Evolutionary conservation across 2,329 filamentous ascomycete genomes (phyloP).

Genomic region (Capronia coronata): DNA sequence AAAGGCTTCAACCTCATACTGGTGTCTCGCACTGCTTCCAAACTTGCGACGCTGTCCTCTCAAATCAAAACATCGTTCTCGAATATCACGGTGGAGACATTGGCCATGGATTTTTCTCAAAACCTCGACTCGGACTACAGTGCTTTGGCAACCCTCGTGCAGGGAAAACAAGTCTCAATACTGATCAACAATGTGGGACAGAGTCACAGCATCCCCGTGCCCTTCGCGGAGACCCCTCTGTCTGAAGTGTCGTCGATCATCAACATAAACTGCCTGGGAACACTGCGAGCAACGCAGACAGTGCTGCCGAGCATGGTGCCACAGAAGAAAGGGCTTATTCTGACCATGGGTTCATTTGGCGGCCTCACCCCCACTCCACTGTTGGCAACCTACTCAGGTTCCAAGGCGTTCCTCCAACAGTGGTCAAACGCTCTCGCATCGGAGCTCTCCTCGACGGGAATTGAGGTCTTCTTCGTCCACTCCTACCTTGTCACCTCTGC

Average conservation of each 20-base stretch:
- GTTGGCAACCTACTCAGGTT: slow-evolving; percentile 91
- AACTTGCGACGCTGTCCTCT: slow-evolving; percentile 68
- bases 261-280: slow-evolving; percentile 89
- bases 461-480: slow-evolving; percentile 86
- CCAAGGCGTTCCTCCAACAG: slow-evolving; percentile 95
- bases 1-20: slow-evolving; percentile 94
- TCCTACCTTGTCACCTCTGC: slow-evolving; percentile 90
- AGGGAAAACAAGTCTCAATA: slow-evolving; percentile 73
- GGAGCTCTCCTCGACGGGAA: slow-evolving; percentile 71
- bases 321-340: slow-evolving; percentile 77
- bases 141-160: slow-evolving; percentile 60
- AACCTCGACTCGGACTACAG: slow-evolving; percentile 68
- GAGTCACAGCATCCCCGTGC: slow-evolving; percentile 85
- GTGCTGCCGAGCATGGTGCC: slow-evolving; percentile 77
- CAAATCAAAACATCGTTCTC: slow-evolving; percentile 68
- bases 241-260: slow-evolving; percentile 84
- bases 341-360: slow-evolving; percentile 96
- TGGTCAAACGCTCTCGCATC: slow-evolving; percentile 83
- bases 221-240: slow-evolving; percentile 72
- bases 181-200: slow-evolving; percentile 96
- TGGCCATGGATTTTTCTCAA: slow-evolving; percentile 86
- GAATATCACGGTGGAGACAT: slow-evolving; percentile 63
- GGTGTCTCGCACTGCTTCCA: slow-evolving; percentile 89
- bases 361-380: slow-evolving; percentile 87
- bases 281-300: slow-evolving; percentile 78